Evolutionary conservation across 257 asterid species (phyloP).

Genomic region (Hygrophila difformis): DNA sequence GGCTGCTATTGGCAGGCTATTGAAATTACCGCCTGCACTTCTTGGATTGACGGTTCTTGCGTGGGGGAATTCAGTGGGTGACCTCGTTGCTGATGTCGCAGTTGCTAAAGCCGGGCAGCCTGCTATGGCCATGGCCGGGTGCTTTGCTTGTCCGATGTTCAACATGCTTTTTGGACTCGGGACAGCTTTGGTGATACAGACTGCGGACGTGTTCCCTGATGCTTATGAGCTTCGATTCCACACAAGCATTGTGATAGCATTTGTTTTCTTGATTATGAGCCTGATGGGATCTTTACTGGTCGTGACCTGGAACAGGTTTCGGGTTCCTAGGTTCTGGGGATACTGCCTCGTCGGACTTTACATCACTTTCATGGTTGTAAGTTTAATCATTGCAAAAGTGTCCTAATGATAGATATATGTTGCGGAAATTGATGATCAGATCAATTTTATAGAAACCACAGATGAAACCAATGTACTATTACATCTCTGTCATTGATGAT

Average conservation of each 20-base stretch:
- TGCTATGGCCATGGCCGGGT: constrained; percentile 99
- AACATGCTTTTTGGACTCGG: constrained; percentile 97
- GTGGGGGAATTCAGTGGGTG: constrained; percentile 96
- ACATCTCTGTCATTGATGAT: too few relatives aligned
- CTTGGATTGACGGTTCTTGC: constrained; percentile 93
- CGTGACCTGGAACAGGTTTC: constrained; percentile 80
- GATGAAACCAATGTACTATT: too few relatives aligned
- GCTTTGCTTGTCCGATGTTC: constrained; percentile 98
- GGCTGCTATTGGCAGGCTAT: constrained; percentile 58
- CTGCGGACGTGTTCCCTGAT: constrained; percentile 57
- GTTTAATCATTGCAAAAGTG: constrained; percentile 60
- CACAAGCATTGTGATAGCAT: constrained; percentile 82
- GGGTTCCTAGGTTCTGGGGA: constrained; percentile 97
- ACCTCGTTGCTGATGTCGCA: constrained; percentile 93
- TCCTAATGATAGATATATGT: constrained; percentile 37
- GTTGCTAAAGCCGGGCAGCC: constrained; percentile 96
- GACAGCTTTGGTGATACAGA: constrained; percentile 74
- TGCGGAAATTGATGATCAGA: too few relatives aligned
- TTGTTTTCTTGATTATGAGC: constrained; percentile 80
- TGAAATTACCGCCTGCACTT: constrained; percentile 63
- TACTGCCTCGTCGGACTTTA: constrained; percentile 90
- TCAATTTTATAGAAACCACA: too few relatives aligned
- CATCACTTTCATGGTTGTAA: constrained; percentile 49
- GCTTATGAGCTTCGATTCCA: constrained; percentile 80
- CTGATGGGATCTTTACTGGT: constrained; percentile 93